Evolutionary conservation across 2,329 filamentous ascomycete genomes (phyloP), one percentile per base, ranked within the genome.

Genomic region (Setomelanomma holmii): DNA sequence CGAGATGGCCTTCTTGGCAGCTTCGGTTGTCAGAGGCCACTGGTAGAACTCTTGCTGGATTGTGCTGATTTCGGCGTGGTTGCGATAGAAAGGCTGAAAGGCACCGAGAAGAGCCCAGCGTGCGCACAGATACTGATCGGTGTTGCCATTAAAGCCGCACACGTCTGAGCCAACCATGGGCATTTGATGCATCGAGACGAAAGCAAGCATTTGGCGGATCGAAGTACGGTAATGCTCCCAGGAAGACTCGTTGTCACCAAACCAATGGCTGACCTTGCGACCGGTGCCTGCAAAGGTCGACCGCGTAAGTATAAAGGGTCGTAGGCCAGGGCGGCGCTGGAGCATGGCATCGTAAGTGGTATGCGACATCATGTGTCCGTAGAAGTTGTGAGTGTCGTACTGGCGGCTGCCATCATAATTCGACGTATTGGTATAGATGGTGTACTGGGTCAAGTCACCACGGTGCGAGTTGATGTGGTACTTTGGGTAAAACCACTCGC

Each of bases 331-430:
- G 0, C 88, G 83, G 7, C 89, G 84, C 11, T 78, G 73, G 5
- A 85, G 72, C 88, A 93, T 89, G 1, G 89, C 86, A 11, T 81
- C 73, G 45, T 84, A 82, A 0, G 87, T 89, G 4, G 84, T 77
- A 16, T 79, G 75, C 1, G 86, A 88, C 89, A 92, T 93, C 86
- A 90, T 81, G 64, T 84, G 83, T 1, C 90, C 90, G 69, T 90
- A 91, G 1, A 92, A 73, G 61, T 92, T 92, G 71, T 93, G 90
- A 0, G 86, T 89, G 61, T 93, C 90, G 66, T 90, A 91, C 71
- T 89, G 85, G 17, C 80, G 78, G 33, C 86, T 76, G 1, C 88
- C 88, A 51, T 89, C 86, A 36, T 85, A 80, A 69, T 91, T 88
- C 7, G 87, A 80, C 7, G 90, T 75, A 65, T 90, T 83, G 0